A percentile compares a stretch with the other conserved stretches of the same genome.
Conservation (phyloP, 768 basidiomycete genomes). For the Strobilomyces echinocephalus region DNA sequence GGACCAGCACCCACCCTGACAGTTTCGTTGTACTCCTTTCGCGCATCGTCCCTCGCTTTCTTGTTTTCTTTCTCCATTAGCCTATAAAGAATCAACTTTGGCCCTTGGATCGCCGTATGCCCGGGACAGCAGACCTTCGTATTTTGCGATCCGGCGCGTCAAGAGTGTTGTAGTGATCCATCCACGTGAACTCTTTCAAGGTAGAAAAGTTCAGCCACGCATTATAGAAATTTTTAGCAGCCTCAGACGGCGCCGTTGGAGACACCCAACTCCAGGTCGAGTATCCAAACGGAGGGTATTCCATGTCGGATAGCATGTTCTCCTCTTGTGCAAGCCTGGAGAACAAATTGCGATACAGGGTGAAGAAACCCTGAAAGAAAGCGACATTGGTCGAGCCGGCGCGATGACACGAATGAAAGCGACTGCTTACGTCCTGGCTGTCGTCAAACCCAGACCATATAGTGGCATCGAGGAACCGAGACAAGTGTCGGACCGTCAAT, state of each 20-base stretch:
- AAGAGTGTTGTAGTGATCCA: conserved; percentile 73
- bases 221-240: conserved; percentile 73
- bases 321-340: conserved; percentile 81
- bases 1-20: conserved; percentile 59
- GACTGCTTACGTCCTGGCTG: conserved; percentile 46
- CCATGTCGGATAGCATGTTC: conserved; percentile 34
- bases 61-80: conserved; percentile 97
- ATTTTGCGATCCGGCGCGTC: conserved; percentile 86
- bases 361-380: conserved; percentile 72
- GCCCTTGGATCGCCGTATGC: background rate
- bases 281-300: conserved; percentile 82
- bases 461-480: conserved; percentile 76
- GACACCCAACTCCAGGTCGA: conserved; percentile 70
- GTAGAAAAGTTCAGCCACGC: conserved; percentile 86
- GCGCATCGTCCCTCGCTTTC: conserved; percentile 81
- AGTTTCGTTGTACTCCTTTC: conserved; percentile 89
- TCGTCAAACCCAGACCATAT: conserved; percentile 67
- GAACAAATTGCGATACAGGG: conserved; percentile 86
- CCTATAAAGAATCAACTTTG: conserved; percentile 34
- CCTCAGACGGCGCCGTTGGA: conserved; percentile 40
- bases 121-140: conserved; percentile 50
- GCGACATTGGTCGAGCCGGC: background rate
- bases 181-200: conserved; percentile 84
- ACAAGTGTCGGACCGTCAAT: conserved; percentile 72
- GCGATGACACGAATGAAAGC: background rate